Evolutionary conservation across 768 basidiomycete genomes (phyloP), one percentile per base, ranked within the genome.

Genomic region (Russula compacta): DNA sequence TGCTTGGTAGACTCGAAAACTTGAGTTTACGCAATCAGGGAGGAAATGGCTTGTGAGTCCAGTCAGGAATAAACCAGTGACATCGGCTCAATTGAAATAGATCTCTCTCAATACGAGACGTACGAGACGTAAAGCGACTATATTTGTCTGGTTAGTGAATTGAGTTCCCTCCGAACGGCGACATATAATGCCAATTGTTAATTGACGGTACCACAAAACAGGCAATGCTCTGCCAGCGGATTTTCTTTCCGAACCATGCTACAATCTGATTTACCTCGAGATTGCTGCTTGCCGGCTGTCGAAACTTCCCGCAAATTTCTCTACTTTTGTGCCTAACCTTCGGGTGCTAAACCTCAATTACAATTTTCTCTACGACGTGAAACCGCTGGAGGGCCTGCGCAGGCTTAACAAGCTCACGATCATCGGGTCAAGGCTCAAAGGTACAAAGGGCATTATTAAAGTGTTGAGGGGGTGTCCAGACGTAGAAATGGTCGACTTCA

Each of bases 281-380:
- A 77, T 89, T 49, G 94, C 94, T 17, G 89, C 80, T 32, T 98
- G 97, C 72, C 82, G 89, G 63, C 76, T 98, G 64, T 85, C 83
- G 39, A 67, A 67, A 56, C 82, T 97, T 52, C 95, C 95, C n/a
- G 68, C 72, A 66, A 79, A 82, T 44, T 76, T 97, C 66, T 79
- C 80, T 56, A 70, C 69, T 49, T 73, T 89, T 58, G 76, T 85
- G 51, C 95, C 97, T 36, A 97, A 95, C 73, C 74, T 98, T 69
- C 85, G 93, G 57, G 86, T 86, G 61, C 76, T 98, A 74, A 98
- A 98, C 78, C 82, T 98, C 66, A 95, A 98, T 79, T 95, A 97
- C 79, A 98, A 98, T 73, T 98, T 95, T 73, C 71, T 98, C 71
- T 84, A 93, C 67, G 85, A 89, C 68, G 74, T 83, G 56, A 73